phyloP scores from a whole-genome alignment of 2,329 filamentous ascomycete species.

The Fusarium musae region DNA sequence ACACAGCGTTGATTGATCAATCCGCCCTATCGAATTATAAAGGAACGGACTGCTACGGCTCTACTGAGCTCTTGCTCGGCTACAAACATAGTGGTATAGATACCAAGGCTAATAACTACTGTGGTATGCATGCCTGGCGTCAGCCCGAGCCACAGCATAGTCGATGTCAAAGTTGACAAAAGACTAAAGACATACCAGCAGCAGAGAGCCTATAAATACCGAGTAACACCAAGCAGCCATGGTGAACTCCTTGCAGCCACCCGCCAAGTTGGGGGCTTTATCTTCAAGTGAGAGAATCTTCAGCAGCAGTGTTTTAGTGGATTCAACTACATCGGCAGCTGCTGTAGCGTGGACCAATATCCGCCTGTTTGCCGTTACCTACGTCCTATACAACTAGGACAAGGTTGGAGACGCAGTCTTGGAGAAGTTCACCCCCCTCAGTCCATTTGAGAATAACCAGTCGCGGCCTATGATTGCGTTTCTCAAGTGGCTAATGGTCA shows the following conservation, averaged over 20 bases:
- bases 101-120: neutral
- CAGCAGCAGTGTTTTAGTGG: accelerated
- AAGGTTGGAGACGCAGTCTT: neutral
- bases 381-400: neutral
- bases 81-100: neutral
- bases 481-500: neutral
- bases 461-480: neutral
- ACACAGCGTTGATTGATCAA: neutral
- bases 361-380: neutral
- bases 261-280: neutral
- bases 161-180: accelerated
- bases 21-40: accelerated
- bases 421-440: accelerated
- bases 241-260: neutral
- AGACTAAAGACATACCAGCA: neutral
- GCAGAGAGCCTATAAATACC: neutral
- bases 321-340: neutral
- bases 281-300: neutral
- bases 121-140: neutral
- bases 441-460: neutral
- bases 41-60: neutral
- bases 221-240: neutral
- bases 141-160: neutral
- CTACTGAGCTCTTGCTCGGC: neutral
- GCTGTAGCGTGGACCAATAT: neutral